Percentiles rank a stretch among this genome's conserved stretches.
Conservation (phyloP, 176 grass and related monocot species). For the Lolium perenne region DNA sequence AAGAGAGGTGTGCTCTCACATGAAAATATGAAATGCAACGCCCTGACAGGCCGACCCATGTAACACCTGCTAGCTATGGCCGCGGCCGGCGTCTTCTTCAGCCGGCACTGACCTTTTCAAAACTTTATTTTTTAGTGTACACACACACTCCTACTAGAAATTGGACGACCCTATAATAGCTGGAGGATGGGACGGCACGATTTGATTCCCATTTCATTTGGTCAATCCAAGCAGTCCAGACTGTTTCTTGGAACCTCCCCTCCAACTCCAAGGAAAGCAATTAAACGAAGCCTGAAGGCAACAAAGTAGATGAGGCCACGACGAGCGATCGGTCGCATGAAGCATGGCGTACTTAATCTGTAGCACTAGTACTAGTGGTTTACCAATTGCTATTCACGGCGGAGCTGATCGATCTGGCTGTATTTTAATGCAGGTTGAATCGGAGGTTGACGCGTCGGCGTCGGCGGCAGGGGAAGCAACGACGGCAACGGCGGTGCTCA, state of each 20-base stretch:
- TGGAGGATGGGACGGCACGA: too few species aligned
- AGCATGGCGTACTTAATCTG: too few species aligned
- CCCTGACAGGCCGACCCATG: background rate
- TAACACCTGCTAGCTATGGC: background rate
- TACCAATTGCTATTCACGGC: background rate
- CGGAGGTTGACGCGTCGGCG: constrained; percentile 25
- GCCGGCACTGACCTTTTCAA: constrained; percentile 3
- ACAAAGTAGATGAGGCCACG: background rate
- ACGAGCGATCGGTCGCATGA: background rate
- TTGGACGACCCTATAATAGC: too few species aligned
- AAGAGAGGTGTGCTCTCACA: too few species aligned
- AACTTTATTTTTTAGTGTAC: background rate
- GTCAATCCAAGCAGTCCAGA: background rate
- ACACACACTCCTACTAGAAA: background rate
- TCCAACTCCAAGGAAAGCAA: background rate
- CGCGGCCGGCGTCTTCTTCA: background rate
- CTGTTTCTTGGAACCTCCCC: background rate
- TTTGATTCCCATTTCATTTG: background rate
- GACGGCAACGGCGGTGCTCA: constrained; percentile 47
- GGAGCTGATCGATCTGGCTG: background rate
- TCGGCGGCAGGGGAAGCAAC: background rate
- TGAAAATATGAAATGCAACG: too few species aligned
- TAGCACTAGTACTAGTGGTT: too few species aligned
- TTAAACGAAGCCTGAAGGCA: background rate
- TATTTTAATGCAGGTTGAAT: constrained; percentile 39